Evolutionary conservation across 805 yeast species (phyloP).

Genomic region (Candida dendrica): DNA sequence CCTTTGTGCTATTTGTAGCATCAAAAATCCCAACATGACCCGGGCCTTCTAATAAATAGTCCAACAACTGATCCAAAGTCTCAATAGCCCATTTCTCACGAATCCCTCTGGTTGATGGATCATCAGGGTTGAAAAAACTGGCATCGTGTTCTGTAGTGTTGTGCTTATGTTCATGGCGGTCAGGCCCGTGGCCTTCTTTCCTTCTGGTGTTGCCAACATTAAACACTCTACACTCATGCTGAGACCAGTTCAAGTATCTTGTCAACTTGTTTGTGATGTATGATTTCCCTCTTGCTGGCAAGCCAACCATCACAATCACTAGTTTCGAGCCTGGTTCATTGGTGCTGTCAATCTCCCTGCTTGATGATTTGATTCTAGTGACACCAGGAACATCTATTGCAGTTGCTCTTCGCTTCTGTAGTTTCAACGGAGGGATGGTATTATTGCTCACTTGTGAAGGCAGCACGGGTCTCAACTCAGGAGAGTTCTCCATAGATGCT

Average conservation of each 20-base stretch:
- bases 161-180: conserved; percentile 25
- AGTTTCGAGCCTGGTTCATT: conserved; percentile 74
- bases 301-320: conserved; percentile 93
- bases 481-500: conserved; percentile 23
- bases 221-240: conserved; percentile 83
- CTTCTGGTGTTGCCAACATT: conserved; percentile 95
- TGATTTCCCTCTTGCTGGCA: conserved; percentile 93
- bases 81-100: conserved; percentile 97
- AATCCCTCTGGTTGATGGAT: conserved; percentile 51
- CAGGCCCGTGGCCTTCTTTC: conserved; percentile 54
- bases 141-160: conserved; percentile 53
- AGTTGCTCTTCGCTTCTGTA: conserved; percentile 53
- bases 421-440: conserved; percentile 16
- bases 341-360: conserved; percentile 26
- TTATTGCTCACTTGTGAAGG: background rate
- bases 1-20: conserved; percentile 71
- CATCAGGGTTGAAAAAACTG: conserved; percentile 78
- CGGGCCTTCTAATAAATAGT: conserved; percentile 69
- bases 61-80: conserved; percentile 75
- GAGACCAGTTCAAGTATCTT: conserved; percentile 88
- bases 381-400: conserved; percentile 91
- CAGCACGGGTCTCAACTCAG: conserved; percentile 11
- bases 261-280: conserved; percentile 88
- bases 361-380: conserved; percentile 74
- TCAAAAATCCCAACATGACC: conserved; percentile 93